These are phyloP conservation scores for Aureobasidium sp. DNA, from an alignment of 2,329 filamentous ascomycete species.

Conservation along the genomic window DNA sequence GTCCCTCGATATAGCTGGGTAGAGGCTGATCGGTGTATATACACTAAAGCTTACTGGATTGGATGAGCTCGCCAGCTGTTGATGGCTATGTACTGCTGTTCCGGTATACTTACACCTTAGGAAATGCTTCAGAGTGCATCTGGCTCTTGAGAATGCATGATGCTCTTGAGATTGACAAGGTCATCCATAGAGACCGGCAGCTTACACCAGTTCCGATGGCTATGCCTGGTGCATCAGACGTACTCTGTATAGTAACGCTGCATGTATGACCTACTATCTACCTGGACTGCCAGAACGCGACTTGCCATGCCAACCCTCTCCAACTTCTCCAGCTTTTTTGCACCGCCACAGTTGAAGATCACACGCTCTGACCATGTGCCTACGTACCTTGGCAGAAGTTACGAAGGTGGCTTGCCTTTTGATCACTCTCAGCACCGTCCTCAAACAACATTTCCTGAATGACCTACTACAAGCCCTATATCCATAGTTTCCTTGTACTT, in stretches of 20 bases:
- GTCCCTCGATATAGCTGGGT: neutral
- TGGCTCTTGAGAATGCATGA: too few relatives aligned
- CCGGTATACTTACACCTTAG: neutral
- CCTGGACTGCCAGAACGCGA: too few relatives aligned
- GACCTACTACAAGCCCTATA: neutral
- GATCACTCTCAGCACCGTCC: neutral
- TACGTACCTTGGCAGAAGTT: conserved; percentile 7
- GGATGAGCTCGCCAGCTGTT: neutral
- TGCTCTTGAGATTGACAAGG: too few relatives aligned
- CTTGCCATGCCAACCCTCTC: neutral
- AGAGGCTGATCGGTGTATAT: neutral
- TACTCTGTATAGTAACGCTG: too few relatives aligned
- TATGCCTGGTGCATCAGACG: too few relatives aligned
- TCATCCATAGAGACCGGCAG: too few relatives aligned
- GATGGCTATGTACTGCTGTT: neutral
- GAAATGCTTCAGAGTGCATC: too few relatives aligned
- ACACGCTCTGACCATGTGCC: neutral
- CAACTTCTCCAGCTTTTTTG: neutral
- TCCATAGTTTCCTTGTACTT: neutral
- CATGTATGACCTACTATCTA: neutral
- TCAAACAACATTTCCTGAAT: neutral
- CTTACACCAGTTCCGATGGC: too few relatives aligned
- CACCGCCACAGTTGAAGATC: neutral
- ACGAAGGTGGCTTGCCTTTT: neutral
- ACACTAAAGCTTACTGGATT: neutral